phyloP scores from a whole-genome alignment of 441 rosid genomes.

The Mallotus japonicus region DNA sequence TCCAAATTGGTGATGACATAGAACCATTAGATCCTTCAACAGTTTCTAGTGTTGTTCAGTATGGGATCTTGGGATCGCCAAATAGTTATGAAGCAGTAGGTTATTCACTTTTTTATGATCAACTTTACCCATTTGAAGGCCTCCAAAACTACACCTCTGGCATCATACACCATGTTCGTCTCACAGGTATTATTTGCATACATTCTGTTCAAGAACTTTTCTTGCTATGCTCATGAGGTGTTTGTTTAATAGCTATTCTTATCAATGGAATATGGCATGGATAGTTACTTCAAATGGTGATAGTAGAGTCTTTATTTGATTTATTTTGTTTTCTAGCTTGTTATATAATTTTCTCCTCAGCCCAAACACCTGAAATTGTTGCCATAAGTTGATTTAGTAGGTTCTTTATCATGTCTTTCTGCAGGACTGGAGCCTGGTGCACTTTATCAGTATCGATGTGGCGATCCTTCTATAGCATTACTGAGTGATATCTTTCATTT shows the following conservation, averaged over 20 bases:
- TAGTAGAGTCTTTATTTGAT: neutral
- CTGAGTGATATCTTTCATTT: conserved; percentile 44
- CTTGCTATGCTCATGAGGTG: neutral
- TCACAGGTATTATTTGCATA: conserved; percentile 43
- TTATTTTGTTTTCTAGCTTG: neutral
- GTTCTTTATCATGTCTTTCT: conserved; percentile 7
- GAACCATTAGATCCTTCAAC: conserved; percentile 60
- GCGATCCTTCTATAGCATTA: conserved; percentile 46
- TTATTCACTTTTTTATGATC: conserved; percentile 61
- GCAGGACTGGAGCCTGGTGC: conserved; percentile 47
- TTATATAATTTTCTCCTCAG: neutral
- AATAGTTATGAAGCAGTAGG: conserved; percentile 49
- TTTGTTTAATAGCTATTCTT: neutral
- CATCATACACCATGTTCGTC: conserved; percentile 72
- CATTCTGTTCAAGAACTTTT: conserved; percentile 3
- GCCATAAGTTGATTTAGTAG: neutral
- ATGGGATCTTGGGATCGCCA: conserved; percentile 44
- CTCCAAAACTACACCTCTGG: conserved; percentile 74
- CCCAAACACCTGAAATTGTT: neutral
- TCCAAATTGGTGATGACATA: conserved; percentile 57
- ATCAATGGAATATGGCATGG: neutral
- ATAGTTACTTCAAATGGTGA: neutral
- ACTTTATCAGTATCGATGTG: conserved; percentile 48
- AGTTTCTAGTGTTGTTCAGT: conserved; percentile 55
- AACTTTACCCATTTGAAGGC: conserved; percentile 71